Conservation (phyloP, 2,329 filamentous ascomycete genomes). For the Aspergillus pseudoviridinutans region DNA sequence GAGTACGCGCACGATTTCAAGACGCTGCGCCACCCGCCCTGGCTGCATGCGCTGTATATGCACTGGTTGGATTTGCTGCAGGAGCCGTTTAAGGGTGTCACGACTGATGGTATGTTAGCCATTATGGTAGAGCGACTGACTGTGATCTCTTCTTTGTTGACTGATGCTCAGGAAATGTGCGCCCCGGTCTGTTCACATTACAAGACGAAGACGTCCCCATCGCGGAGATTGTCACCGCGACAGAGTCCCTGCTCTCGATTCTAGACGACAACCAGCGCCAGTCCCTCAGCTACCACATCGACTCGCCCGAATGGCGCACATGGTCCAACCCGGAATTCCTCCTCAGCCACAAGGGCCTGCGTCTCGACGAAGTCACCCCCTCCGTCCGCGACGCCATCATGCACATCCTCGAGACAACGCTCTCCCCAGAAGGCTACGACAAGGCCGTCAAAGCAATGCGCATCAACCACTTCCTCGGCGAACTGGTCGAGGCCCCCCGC, state of each 20-base stretch:
- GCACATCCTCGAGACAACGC: constrained; percentile 52
- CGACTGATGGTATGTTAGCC: constrained; percentile 55
- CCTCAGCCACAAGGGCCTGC: constrained; percentile 63
- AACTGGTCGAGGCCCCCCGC: constrained; percentile 57
- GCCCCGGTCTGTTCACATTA: constrained; percentile 52
- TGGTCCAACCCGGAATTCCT: constrained; percentile 72
- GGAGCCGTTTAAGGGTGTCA: constrained; percentile 69
- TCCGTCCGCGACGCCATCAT: constrained; percentile 50
- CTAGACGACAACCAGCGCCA: constrained; percentile 49
- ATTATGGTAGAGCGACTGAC: too few species aligned
- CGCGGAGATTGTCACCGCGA: constrained; percentile 51
- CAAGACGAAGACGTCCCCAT: constrained; percentile 64
- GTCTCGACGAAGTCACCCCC: constrained; percentile 59
- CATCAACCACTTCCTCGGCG: constrained; percentile 70
- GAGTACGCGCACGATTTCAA: constrained; percentile 61
- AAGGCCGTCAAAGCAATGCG: constrained; percentile 69
- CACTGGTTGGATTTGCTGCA: constrained; percentile 56
- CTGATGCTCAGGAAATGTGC: constrained; percentile 44
- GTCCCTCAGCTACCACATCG: constrained; percentile 57
- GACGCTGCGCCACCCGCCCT: constrained; percentile 58
- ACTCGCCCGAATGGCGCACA: constrained; percentile 68
- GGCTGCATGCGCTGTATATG: constrained; percentile 59
- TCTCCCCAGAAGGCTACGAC: constrained; percentile 67
- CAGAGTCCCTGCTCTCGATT: constrained; percentile 44
- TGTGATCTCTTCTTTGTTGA: too few species aligned